Base-by-base conservation (phyloP, 2,329 filamentous ascomycete species). In the Cladophialophora carrionii region DNA sequence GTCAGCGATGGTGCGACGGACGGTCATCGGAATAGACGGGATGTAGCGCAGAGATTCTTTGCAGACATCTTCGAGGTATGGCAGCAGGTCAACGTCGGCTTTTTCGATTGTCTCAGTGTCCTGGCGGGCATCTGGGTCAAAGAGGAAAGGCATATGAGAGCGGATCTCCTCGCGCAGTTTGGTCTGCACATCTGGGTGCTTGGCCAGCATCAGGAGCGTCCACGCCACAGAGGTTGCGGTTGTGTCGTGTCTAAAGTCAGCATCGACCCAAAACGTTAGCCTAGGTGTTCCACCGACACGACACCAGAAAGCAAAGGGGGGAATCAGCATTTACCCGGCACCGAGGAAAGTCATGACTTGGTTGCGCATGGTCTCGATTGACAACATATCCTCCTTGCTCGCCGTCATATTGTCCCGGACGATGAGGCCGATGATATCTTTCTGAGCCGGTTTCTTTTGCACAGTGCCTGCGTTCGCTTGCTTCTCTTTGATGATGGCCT, bases 11-110 rank as follows among this genome's bases (percentile, higher is more conserved):
- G 78, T 76, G 65, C 81, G 73, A 7, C 80, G 77, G n/a, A 81
- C 78, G 1, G 78, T 79, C 75, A 80, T 78, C 26, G 79, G 79
- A 52, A 81, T 81, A 3, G 80, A 78, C 1, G 79, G 78, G 63
- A 81, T 81, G 72, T 76, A 78, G 49, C 80, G 78, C 4, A 82
- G 75, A 0, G 78, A 77, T 71, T 83, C 81, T 58, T 78, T 77
- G 74, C 79, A 81, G 46, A 82, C 76, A 58, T 80, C 81, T 67
- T 81, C 78, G 4, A 82, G 73, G 69, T 78, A 82, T 0, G 78
- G 79, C 2, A 82, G 72, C 54, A 73, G 70, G 67, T 82, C 77
- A 0, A 75, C 74, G 59, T 81, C 78, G 0, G 76, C 74, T 3
- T 72, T 71, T 14, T 70, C 73, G 49, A 77, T 67, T 14, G 71